Base-by-base conservation (phyloP, 2,329 filamentous ascomycete species). In the Fusarium sororula region DNA sequence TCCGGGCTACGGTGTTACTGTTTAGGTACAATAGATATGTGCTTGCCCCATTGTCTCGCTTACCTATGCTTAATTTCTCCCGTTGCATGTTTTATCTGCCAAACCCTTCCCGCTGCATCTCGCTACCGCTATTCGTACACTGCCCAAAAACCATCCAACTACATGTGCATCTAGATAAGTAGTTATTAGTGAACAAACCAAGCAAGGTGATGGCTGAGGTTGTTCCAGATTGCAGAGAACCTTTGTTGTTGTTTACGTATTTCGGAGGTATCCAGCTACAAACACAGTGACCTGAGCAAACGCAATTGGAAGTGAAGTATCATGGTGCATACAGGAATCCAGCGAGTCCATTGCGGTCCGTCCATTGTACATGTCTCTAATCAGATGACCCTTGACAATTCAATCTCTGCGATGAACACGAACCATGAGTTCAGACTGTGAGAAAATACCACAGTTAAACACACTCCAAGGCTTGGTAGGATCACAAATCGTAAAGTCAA, bases 391-490 rank as follows among this genome's bases (percentile, higher is more conserved):
- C 41, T n/a, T 5, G 5, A 17, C 26, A 7, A 7, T 28, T 66
- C 28, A 38, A 5, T 28, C 24, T 22, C 67, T 51, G 7, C n/a
- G 37, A 24, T 53, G 45, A 37, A 73, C 44, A 8, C 75, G 66
- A 28, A 77, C 73, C 79, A 79, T 81, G 5, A 79, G 75, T 4
- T 81, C 77, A 7, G 79, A 80, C 47, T 82, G 81, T 1, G 75
- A 63, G 45, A 81, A 80, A 9, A 82, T 75, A 9, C 78, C 80
- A 22, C 70, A 80, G 24, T 82, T 79, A 20, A 76, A 70, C 4
- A 80, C 77, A 18, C 77, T 78, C 79, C 80, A 82, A 4, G 80
- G 81, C 18, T 70, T 76, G 6, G 78, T 76, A 6, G 81, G 79
- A 51, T 82, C 76, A 17, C 80, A 79, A 14, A 80, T 74, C 3